phyloP scores from a whole-genome alignment of 345 rosid genomes.

The Gossypium rotundifolium region DNA sequence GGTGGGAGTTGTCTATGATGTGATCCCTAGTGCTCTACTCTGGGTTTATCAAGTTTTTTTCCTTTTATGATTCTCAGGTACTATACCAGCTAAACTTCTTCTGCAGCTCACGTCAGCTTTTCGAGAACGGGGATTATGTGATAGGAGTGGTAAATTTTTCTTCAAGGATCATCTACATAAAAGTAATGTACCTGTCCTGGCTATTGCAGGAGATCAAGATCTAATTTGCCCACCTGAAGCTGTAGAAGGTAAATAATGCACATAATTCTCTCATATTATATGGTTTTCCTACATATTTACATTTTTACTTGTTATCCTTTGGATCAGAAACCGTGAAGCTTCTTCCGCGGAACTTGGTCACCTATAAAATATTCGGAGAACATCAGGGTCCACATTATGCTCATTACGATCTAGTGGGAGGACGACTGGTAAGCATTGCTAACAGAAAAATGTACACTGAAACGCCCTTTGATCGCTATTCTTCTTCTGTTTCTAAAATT shows the following conservation, averaged over 20 bases:
- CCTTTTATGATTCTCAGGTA: constrained; percentile 43
- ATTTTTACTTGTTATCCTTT: neutral
- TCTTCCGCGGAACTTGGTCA: constrained; percentile 46
- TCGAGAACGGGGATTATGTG: constrained; percentile 70
- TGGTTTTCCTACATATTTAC: constrained; percentile 1
- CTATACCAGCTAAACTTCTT: constrained; percentile 86
- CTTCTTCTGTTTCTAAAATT: neutral
- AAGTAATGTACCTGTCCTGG: constrained; percentile 65
- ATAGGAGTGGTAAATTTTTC: constrained; percentile 66
- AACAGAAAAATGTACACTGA: neutral
- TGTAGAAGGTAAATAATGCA: constrained; percentile 60
- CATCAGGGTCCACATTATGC: constrained; percentile 62
- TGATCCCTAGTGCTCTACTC: neutral
- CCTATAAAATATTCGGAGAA: constrained; percentile 52
- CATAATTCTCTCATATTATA: neutral
- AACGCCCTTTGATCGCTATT: constrained; percentile 9
- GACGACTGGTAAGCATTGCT: constrained; percentile 45
- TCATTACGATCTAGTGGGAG: constrained; percentile 74
- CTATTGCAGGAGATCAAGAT: constrained; percentile 88
- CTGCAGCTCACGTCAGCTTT: constrained; percentile 93
- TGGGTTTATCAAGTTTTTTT: neutral
- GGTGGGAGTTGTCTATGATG: neutral
- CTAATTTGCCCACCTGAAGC: constrained; percentile 91
- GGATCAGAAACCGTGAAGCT: constrained; percentile 52
- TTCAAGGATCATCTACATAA: constrained; percentile 62